phyloP scores from a whole-genome alignment of 768 basidiomycete genomes.

The Tylopilus subfusipes region DNA sequence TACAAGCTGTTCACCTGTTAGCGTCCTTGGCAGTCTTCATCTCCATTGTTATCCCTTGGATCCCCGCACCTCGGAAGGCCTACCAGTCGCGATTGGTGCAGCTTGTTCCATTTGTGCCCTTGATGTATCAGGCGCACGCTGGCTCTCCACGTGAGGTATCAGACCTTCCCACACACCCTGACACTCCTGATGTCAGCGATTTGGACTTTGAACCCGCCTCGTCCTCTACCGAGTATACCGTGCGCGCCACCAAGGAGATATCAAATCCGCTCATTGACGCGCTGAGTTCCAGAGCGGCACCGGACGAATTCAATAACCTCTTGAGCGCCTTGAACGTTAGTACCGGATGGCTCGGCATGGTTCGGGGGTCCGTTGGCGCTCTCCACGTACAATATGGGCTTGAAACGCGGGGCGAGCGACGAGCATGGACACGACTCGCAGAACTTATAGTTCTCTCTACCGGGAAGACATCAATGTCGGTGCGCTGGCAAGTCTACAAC shows the following conservation, averaged over 20 bases:
- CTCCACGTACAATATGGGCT: not conserved
- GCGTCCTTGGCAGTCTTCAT: conserved; percentile 62
- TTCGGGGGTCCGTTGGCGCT: conserved; percentile 25
- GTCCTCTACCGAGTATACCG: conserved; percentile 27
- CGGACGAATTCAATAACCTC: conserved; percentile 39
- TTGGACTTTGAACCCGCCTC: conserved; percentile 29
- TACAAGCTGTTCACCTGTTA: conserved; percentile 64
- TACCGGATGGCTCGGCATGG: conserved; percentile 35
- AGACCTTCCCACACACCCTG: conserved; percentile 30
- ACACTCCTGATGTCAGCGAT: conserved; percentile 25
- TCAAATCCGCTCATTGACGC: conserved; percentile 24
- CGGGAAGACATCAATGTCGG: conserved; percentile 24
- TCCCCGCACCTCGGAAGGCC: conserved; percentile 29
- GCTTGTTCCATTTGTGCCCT: conserved; percentile 25
- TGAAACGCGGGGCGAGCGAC: conserved; percentile 38
- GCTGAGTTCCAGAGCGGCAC: conserved; percentile 36
- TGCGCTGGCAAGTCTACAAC: conserved; percentile 55
- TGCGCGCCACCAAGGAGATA: conserved; percentile 15
- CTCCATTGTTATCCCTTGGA: conserved; percentile 50
- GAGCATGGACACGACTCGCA: conserved; percentile 50
- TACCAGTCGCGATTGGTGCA: conserved; percentile 23
- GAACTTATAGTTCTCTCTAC: conserved; percentile 42
- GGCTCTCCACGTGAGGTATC: not conserved
- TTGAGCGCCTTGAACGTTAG: conserved; percentile 38
- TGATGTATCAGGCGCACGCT: conserved; percentile 4